Conservation (phyloP, 225 moss, liverwort and hornwort species). For the Rhytidiadelphus loreus region DNA sequence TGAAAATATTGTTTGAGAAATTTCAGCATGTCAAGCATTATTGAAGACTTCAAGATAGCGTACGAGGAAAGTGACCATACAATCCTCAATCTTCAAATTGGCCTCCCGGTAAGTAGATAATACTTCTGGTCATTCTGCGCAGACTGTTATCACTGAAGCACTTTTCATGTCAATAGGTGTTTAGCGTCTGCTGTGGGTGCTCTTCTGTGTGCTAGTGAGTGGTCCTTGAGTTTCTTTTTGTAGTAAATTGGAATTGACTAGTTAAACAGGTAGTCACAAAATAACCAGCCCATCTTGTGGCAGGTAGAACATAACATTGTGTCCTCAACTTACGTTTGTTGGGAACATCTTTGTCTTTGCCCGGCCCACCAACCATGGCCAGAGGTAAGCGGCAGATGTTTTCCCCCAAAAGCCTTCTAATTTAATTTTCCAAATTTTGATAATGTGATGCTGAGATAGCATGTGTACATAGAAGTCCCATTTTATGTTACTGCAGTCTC, state of each 20-base stretch:
- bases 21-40: slow-evolving; percentile 57
- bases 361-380: slow-evolving; percentile 40
- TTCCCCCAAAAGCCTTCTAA: not conserved
- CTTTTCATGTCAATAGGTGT: not conserved
- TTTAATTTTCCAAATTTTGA: not conserved
- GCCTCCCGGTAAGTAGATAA: slow-evolving; percentile 45
- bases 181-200: not conserved
- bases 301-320: slow-evolving; percentile 69
- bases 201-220: not conserved
- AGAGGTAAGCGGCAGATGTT: slow-evolving; percentile 21
- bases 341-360: slow-evolving; percentile 49
- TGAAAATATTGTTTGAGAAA: not conserved
- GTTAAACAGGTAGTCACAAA: not conserved
- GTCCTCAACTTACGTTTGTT: slow-evolving; percentile 69
- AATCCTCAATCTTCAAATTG: slow-evolving; percentile 60
- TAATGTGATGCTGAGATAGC: not conserved
- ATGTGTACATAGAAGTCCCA: not conserved
- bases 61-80: slow-evolving; percentile 56
- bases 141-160: not conserved
- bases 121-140: not conserved
- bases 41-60: slow-evolving; percentile 54
- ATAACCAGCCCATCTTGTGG: not conserved
- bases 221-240: not conserved
- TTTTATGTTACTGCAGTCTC: not conserved
- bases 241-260: not conserved